phyloP scores from a whole-genome alignment of 441 rosid species.

The Brassica balearica region DNA sequence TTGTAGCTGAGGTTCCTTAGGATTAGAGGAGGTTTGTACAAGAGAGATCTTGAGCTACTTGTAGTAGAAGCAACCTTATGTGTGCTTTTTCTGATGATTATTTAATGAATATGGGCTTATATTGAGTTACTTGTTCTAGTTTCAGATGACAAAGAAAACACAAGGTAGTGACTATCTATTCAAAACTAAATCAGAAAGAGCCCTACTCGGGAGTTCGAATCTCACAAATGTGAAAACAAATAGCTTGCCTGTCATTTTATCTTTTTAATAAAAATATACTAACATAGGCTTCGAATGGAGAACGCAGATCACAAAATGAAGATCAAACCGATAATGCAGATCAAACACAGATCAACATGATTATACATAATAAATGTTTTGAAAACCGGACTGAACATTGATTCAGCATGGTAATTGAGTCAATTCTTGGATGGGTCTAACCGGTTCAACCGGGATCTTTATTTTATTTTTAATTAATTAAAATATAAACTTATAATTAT shows the following conservation, averaged over 20 bases:
- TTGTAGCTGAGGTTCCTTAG: constrained; percentile 53
- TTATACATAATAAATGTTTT: too few relatives aligned
- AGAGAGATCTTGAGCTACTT: constrained; percentile 46
- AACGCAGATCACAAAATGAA: too few relatives aligned
- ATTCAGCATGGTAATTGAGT: too few relatives aligned
- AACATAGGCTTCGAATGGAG: too few relatives aligned
- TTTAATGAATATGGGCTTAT: not conserved
- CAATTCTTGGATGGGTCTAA: too few relatives aligned
- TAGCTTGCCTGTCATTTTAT: not conserved
- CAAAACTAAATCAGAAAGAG: not conserved
- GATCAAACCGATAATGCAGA: too few relatives aligned
- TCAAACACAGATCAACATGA: too few relatives aligned
- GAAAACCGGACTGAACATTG: too few relatives aligned
- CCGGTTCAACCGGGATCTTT: too few relatives aligned
- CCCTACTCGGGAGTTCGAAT: not conserved
- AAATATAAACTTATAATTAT: too few relatives aligned
- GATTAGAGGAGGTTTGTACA: constrained; percentile 61
- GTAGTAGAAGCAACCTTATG: not conserved
- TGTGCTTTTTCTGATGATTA: not conserved
- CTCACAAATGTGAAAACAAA: not conserved
- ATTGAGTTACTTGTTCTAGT: not conserved
- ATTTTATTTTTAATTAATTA: too few relatives aligned
- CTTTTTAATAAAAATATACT: not conserved
- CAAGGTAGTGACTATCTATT: not conserved
- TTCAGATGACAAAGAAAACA: not conserved